phyloP scores from a whole-genome alignment of 148 eudicot species.

The Salicornia ramosissima region DNA sequence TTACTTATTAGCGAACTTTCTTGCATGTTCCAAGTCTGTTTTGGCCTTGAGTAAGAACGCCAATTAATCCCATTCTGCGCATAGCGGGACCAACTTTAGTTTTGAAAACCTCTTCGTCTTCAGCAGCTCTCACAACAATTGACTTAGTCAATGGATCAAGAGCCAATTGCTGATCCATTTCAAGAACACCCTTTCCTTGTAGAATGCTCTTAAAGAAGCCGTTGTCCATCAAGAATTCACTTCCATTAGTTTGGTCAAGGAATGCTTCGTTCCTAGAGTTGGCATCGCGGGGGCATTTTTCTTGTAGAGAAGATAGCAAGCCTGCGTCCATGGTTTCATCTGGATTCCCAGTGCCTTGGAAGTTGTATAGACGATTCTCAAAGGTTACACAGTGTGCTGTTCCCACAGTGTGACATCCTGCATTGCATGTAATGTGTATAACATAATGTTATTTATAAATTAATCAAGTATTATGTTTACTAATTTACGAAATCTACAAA shows the following conservation, averaged over 20 bases:
- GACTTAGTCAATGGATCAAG: slow-evolving; percentile 13
- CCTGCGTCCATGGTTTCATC: slow-evolving; percentile 33
- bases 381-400: slow-evolving; percentile 22
- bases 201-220: slow-evolving; percentile 11
- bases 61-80: slow-evolving; percentile 17
- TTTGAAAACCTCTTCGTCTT: not conserved
- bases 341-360: not conserved
- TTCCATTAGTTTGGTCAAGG: slow-evolving; percentile 27
- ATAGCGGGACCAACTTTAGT: slow-evolving; percentile 24
- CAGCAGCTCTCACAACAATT: slow-evolving; percentile 13
- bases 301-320: slow-evolving; percentile 22
- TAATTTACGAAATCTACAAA: too few relatives aligned
- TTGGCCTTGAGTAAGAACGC: slow-evolving; percentile 11
- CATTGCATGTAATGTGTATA: too few relatives aligned
- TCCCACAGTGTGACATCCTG: slow-evolving; percentile 28
- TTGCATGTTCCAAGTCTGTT: slow-evolving; percentile 12
- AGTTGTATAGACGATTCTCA: slow-evolving; percentile 24
- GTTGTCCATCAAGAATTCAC: slow-evolving; percentile 22
- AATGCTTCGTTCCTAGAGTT: slow-evolving; percentile 9
- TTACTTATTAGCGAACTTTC: too few relatives aligned
- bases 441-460: too few relatives aligned
- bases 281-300: slow-evolving; percentile 28
- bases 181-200: slow-evolving; percentile 15
- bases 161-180: slow-evolving; percentile 24
- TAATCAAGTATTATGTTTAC: not conserved